Evolutionary conservation across 148 eudicot species (phyloP).

Genomic region (Rhododendron kiyosumense): DNA sequence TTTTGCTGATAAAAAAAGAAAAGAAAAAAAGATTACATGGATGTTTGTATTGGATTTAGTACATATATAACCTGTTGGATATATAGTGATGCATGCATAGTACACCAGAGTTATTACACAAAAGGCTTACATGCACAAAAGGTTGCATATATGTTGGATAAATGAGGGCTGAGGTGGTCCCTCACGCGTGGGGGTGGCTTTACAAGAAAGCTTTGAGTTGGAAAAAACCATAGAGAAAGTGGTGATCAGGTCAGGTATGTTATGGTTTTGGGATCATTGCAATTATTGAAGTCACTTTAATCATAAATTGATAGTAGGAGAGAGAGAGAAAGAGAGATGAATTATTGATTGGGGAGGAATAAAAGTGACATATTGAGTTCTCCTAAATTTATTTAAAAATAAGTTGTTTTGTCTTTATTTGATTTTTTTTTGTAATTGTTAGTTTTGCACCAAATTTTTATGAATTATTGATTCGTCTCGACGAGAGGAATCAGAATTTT

Average conservation of each 20-base stretch:
- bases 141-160: background rate
- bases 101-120: background rate
- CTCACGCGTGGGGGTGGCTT: conserved; percentile 18
- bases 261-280: conserved; percentile 74
- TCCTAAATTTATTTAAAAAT: no score
- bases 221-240: conserved; percentile 7
- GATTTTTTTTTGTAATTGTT: no score
- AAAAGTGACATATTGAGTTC: background rate
- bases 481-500: no score
- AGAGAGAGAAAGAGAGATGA: background rate
- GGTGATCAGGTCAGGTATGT: conserved; percentile 49
- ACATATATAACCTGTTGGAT: no score
- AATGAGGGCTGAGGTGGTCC: conserved; percentile 15
- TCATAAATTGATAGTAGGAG: conserved; percentile 19
- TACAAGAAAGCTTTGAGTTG: conserved; percentile 8
- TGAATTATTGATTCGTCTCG: no score
- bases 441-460: no score
- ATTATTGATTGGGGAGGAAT: background rate
- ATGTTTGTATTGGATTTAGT: no score
- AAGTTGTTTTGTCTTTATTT: no score
- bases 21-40: no score
- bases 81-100: background rate
- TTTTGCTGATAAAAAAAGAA: no score
- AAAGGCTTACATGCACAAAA: background rate
- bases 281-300: conserved; percentile 64